Evolutionary conservation across 2,329 filamentous ascomycete genomes (phyloP).

Genomic region (Diplodia mutila): DNA sequence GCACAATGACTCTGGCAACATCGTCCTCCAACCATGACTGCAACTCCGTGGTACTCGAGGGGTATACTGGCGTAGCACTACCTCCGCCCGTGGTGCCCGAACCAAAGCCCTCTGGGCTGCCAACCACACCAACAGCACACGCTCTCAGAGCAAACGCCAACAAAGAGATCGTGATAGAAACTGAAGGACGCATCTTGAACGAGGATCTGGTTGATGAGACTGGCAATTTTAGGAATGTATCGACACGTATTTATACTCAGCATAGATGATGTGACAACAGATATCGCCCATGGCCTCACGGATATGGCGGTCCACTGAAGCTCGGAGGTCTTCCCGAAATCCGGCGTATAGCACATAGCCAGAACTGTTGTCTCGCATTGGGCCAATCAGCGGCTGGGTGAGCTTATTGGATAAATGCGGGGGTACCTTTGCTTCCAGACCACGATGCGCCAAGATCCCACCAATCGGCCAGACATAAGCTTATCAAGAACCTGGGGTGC

Average conservation of each 20-base stretch:
- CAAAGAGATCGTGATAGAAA: not conserved
- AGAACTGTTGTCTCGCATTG: not conserved
- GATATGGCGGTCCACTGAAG: not conserved
- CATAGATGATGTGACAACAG: not conserved
- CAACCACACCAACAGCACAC: constrained; percentile 32
- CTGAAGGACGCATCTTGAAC: not conserved
- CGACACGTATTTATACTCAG: constrained; percentile 3
- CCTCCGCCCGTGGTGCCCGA: constrained; percentile 66
- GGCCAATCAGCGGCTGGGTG: not conserved
- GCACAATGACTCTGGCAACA: constrained; percentile 60
- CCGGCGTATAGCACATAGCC: constrained; percentile 17
- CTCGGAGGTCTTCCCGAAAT: constrained; percentile 10
- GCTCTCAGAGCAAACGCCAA: constrained; percentile 16
- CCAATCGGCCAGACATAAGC: constrained; percentile 10
- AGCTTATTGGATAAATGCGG: constrained; percentile 20
- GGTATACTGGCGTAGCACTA: constrained; percentile 57
- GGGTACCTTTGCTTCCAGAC: constrained; percentile 7
- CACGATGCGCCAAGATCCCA: constrained; percentile 2
- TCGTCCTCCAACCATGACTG: constrained; percentile 62
- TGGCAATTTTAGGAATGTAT: not conserved
- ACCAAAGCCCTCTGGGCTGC: constrained; percentile 53
- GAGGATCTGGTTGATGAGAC: not conserved
- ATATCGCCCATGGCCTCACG: not conserved
- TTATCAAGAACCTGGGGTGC: constrained; percentile 11
- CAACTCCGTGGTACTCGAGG: constrained; percentile 59